Evolutionary conservation across 495 filamentous ascomycete genomes (phyloP), one percentile per base, ranked within the genome.

Genomic region (Terfezia boudieri): DNA sequence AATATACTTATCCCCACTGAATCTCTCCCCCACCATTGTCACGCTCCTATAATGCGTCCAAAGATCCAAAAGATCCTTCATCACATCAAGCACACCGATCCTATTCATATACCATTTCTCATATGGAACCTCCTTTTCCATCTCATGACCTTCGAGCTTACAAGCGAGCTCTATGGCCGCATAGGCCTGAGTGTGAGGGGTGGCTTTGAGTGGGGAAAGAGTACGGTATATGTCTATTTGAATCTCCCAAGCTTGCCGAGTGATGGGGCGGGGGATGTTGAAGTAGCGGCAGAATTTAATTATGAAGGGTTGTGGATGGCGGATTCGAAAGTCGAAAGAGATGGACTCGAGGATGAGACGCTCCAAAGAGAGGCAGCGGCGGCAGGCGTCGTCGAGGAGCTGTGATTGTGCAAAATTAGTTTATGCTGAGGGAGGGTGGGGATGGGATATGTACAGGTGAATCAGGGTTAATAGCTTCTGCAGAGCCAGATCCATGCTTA

Each of bases 341-440:
- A 85, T 80, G 2, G 82, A 77, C 67, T 98, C 90, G n/a, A 98
- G 81, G 69, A 98, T 92, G 53, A 90, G 78, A 23, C 90, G 74
- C 64, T 98, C 90, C 2, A 96, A 74, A 9, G 83, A 86, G 54
- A 94, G 86, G 55, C 93, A 82, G 37, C 76, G 75, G 54, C 84
- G 81, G 9, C 80, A 79, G 16, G 76, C 74, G 9, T 68, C 67
- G 49, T 96, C 90, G 60, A 98, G 92, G 8, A 80, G 64, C 85
- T 93, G 54, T 41, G 10, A 20, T 37, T 9, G 55, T 12, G 22
- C 55, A n/a, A 57, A 50, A 32, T 32, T 32, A 32, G 26, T 32
- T 63, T 55, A 64, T 58, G 8, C 37, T 49, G 20, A 14, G 11
- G 35, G 20, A 52, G 38, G 5, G n/a, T 60, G 17, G 59, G 43